Percentiles rank a stretch among this genome's conserved stretches.
Conservation (phyloP, 108 stramenopile species). For the Skeletonema grethae region DNA sequence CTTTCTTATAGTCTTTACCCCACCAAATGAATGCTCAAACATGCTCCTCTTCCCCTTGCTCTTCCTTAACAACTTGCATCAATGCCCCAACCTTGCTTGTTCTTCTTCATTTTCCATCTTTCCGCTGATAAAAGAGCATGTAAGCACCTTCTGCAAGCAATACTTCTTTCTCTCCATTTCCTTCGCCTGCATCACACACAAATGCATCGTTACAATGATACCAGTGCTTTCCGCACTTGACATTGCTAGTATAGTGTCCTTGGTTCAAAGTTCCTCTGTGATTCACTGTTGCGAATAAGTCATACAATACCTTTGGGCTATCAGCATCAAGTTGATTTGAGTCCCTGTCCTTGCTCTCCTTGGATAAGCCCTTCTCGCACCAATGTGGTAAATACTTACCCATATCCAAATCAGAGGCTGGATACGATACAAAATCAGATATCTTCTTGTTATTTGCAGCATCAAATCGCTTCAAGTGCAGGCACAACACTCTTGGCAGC, state of each 20-base stretch:
- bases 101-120: neutral
- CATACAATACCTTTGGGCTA: slow-evolving; percentile 62
- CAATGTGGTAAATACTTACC: slow-evolving; percentile 76
- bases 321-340: slow-evolving; percentile 10
- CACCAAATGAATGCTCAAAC: too few relatives aligned
- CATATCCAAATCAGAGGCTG: slow-evolving; percentile 70
- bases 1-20: too few relatives aligned
- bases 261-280: slow-evolving; percentile 73
- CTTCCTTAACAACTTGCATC: too few relatives aligned
- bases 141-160: slow-evolving; percentile 67
- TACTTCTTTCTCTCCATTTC: slow-evolving; percentile 57
- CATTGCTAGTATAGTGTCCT: slow-evolving; percentile 70
- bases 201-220: slow-evolving; percentile 75
- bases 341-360: slow-evolving; percentile 1
- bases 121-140: slow-evolving; percentile 67
- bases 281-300: slow-evolving; percentile 79
- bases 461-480: slow-evolving; percentile 87
- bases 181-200: slow-evolving; percentile 32
- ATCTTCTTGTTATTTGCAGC: slow-evolving; percentile 72
- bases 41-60: too few relatives aligned
- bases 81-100: too few relatives aligned
- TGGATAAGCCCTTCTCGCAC: slow-evolving; percentile 49
- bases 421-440: slow-evolving; percentile 75
- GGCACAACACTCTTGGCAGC: slow-evolving; percentile 73
- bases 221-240: slow-evolving; percentile 74